A percentile compares a stretch with the other conserved stretches of the same genome.
These are phyloP conservation scores for Bacidia rubella DNA, from an alignment of 495 filamentous ascomycete genomes.

Conservation along the genomic window DNA sequence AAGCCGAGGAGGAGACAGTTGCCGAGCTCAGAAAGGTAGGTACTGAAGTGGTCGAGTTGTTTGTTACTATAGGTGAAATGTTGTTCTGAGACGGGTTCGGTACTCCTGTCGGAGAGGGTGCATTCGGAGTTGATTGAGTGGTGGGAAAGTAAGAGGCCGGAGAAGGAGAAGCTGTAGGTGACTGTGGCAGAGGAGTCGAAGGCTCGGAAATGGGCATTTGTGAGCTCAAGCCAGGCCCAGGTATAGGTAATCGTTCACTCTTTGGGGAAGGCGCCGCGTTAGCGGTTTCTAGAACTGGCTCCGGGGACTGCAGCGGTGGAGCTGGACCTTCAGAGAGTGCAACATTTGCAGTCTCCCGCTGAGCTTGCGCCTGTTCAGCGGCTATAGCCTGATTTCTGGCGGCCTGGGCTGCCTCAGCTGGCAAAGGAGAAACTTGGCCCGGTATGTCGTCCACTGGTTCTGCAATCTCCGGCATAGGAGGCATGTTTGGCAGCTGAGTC, in stretches of 20 bases:
- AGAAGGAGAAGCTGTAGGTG: background rate
- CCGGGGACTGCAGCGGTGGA: conserved; percentile 3
- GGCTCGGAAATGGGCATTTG: conserved; percentile 16
- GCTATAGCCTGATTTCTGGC: conserved; percentile 12
- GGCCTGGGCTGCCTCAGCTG: conserved; percentile 9
- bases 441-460: conserved; percentile 5
- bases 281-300: background rate
- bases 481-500: background rate
- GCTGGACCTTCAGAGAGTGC: background rate
- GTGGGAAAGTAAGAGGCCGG: conserved; percentile 4
- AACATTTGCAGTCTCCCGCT: conserved; percentile 3
- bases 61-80: background rate
- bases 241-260: conserved; percentile 4
- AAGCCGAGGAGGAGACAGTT: background rate
- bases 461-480: background rate
- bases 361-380: conserved; percentile 7
- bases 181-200: conserved; percentile 14
- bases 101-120: background rate
- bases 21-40: background rate
- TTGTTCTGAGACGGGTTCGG: background rate
- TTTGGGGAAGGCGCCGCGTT: background rate
- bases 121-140: background rate
- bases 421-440: conserved; percentile 10
- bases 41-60: background rate
- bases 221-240: conserved; percentile 10